Conservation (phyloP, 495 filamentous ascomycete genomes). For the Xylaria sp. region DNA sequence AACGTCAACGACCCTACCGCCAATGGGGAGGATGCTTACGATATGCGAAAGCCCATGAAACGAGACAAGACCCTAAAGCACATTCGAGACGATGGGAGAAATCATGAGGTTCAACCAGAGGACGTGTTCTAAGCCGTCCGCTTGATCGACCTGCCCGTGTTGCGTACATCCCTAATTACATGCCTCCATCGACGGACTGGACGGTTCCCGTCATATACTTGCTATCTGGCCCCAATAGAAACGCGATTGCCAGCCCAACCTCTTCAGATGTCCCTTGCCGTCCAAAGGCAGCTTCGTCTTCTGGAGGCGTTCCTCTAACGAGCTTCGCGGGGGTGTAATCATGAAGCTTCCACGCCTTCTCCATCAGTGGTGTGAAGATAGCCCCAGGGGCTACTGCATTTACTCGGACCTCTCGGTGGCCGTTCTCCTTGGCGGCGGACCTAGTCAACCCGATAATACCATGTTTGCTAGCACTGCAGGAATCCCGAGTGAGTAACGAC, state of each 20-base stretch:
- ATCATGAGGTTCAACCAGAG: constrained; percentile 77
- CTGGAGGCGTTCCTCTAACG: constrained; percentile 42
- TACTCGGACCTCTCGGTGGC: constrained; percentile 59
- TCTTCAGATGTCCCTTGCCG: constrained; percentile 47
- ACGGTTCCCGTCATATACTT: constrained; percentile 59
- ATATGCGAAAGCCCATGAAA: constrained; percentile 93
- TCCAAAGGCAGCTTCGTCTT: constrained; percentile 47
- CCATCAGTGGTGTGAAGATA: constrained; percentile 63
- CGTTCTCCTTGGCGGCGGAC: constrained; percentile 64
- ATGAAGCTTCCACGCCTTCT: constrained; percentile 42
- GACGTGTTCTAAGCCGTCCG: constrained; percentile 74
- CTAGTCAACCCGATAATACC: constrained; percentile 66
- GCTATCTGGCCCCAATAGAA: constrained; percentile 62
- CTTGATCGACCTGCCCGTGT: not conserved
- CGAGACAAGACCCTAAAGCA: constrained; percentile 80
- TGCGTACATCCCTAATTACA: constrained; percentile 27
- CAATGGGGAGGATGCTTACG: constrained; percentile 81
- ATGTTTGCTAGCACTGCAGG: constrained; percentile 54
- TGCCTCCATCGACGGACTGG: constrained; percentile 44
- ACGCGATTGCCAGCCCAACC: constrained; percentile 56
- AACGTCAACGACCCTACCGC: constrained; percentile 72
- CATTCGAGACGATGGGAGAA: constrained; percentile 82
- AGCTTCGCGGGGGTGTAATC: constrained; percentile 24
- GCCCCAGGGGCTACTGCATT: constrained; percentile 65
- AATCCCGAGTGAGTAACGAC: constrained; percentile 12